A percentile compares a stretch with the other conserved stretches of the same genome.
phyloP scores from a whole-genome alignment of 2,329 filamentous ascomycete genomes.

The Graphilbum fragrans region DNA sequence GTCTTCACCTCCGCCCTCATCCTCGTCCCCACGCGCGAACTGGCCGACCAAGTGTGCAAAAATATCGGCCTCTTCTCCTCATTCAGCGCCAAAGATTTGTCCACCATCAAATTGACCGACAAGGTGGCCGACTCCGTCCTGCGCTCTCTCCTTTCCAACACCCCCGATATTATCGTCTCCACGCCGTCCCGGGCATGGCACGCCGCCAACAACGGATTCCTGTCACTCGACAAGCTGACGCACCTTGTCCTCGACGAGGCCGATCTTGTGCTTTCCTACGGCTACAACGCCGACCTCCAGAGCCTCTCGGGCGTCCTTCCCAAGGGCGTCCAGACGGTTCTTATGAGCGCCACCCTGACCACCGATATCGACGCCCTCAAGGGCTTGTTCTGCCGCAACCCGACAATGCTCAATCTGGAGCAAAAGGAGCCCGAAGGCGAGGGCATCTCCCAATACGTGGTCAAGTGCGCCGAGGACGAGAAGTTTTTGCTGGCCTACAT shows the following conservation, averaged over 20 bases:
- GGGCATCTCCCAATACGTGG: slow-evolving; percentile 74
- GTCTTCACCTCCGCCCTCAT: slow-evolving; percentile 64
- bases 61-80: slow-evolving; percentile 63
- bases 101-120: slow-evolving; percentile 75
- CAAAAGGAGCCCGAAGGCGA: slow-evolving; percentile 68
- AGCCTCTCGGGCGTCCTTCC: slow-evolving; percentile 67
- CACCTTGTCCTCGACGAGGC: slow-evolving; percentile 89
- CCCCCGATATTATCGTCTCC: slow-evolving; percentile 79
- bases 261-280: slow-evolving; percentile 85
- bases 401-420: slow-evolving; percentile 68
- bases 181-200: slow-evolving; percentile 77
- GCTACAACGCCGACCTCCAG: slow-evolving; percentile 82
- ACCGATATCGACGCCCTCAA: slow-evolving; percentile 74
- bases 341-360: slow-evolving; percentile 89
- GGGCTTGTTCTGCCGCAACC: slow-evolving; percentile 71
- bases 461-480: slow-evolving; percentile 89
- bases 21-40: slow-evolving; percentile 86
- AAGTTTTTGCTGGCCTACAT: slow-evolving; percentile 91
- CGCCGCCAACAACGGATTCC: slow-evolving; percentile 60
- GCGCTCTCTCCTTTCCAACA: slow-evolving; percentile 71
- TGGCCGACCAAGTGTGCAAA: slow-evolving; percentile 82
- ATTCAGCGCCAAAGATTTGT: slow-evolving; percentile 77
- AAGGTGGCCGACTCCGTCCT: slow-evolving; percentile 86
- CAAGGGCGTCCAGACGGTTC: slow-evolving; percentile 74
- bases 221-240: slow-evolving; percentile 59